These are phyloP conservation scores for Fusarium penzigii DNA, from an alignment of 2,329 filamentous ascomycete species.

Conservation along the genomic window DNA sequence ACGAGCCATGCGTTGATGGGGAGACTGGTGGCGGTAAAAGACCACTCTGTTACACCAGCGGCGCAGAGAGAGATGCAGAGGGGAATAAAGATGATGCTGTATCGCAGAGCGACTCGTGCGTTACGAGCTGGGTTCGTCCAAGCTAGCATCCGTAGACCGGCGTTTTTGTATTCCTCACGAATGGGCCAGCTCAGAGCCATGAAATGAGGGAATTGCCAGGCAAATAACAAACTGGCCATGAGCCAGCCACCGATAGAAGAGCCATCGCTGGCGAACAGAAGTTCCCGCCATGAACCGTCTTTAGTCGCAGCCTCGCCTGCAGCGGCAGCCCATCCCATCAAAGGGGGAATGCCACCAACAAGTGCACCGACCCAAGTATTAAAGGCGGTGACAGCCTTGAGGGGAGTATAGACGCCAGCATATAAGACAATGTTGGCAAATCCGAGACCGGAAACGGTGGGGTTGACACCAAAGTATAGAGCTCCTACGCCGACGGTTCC, in stretches of 20 bases:
- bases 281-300: conserved; percentile 74
- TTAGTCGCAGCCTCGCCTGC: conserved; percentile 82
- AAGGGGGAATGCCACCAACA: conserved; percentile 87
- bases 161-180: conserved; percentile 80
- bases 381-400: conserved; percentile 81
- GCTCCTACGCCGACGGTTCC: conserved; percentile 69
- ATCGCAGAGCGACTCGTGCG: conserved; percentile 82
- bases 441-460: conserved; percentile 85
- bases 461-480: conserved; percentile 89
- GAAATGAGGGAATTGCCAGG: conserved; percentile 99
- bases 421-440: conserved; percentile 86
- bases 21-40: conserved; percentile 77
- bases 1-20: conserved; percentile 86
- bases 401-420: conserved; percentile 86
- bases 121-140: conserved; percentile 89
- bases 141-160: conserved; percentile 71
- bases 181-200: conserved; percentile 91
- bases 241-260: conserved; percentile 81
- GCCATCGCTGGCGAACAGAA: conserved; percentile 67
- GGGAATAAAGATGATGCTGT: conserved; percentile 82
- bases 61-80: conserved; percentile 81
- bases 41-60: conserved; percentile 79
- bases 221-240: conserved; percentile 78
- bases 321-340: conserved; percentile 98
- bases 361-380: conserved; percentile 97